Percentiles rank a stretch among this genome's conserved stretches.
These are phyloP conservation scores for Rhododendron molle DNA, from an alignment of 148 eudicot species.

Conservation along the genomic window DNA sequence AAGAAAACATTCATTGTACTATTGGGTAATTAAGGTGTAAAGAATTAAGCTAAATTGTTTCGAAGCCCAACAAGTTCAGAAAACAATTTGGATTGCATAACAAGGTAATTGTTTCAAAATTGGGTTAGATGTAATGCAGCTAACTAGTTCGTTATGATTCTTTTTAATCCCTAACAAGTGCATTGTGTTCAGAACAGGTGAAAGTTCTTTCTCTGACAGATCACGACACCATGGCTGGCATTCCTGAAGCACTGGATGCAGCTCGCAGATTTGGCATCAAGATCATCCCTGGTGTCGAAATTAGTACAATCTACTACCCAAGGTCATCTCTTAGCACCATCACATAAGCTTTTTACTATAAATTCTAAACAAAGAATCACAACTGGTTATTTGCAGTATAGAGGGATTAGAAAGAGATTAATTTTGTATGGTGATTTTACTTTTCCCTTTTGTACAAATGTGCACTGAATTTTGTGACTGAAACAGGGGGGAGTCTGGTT, in stretches of 20 bases:
- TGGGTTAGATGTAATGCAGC: not conserved
- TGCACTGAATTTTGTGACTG: slow-evolving; percentile 6
- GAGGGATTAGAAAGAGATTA: not conserved
- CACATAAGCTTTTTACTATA: not conserved
- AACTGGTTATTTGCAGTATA: not conserved
- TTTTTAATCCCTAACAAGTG: slow-evolving; percentile 13
- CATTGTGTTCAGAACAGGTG: slow-evolving; percentile 77
- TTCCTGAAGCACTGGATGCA: slow-evolving; percentile 82
- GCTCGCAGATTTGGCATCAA: slow-evolving; percentile 80
- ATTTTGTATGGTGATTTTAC: not conserved
- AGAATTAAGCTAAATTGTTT: not conserved
- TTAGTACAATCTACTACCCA: slow-evolving; percentile 70
- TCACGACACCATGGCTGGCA: slow-evolving; percentile 95
- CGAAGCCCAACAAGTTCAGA: not conserved
- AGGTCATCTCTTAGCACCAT: slow-evolving; percentile 33
- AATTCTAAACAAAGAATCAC: not conserved
- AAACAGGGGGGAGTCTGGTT: slow-evolving; percentile 59
- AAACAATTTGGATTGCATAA: not conserved
- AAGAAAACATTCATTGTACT: not conserved
- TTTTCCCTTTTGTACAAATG: not conserved
- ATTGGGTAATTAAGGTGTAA: not conserved
- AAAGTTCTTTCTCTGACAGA: slow-evolving; percentile 94
- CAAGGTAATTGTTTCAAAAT: not conserved
- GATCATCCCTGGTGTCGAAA: slow-evolving; percentile 95
- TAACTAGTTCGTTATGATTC: slow-evolving; percentile 9